Evolutionary conservation across 345 rosid genomes (phyloP).

Genomic region (Pelargonium nanum): DNA sequence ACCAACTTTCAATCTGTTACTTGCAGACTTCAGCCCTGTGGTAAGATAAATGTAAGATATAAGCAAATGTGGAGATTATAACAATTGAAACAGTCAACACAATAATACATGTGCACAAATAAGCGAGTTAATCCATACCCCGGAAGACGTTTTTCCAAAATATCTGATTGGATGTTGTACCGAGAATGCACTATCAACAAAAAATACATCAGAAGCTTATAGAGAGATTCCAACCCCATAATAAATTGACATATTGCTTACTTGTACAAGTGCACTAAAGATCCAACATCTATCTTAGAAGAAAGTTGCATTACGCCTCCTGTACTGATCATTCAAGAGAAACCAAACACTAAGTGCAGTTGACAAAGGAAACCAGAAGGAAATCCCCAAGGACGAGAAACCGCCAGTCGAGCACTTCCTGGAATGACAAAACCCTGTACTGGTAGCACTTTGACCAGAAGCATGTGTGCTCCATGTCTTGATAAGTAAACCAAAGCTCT

Average conservation of each 20-base stretch:
- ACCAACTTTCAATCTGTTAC: constrained; percentile 19
- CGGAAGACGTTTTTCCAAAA: constrained; percentile 20
- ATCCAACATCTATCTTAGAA: constrained; percentile 47
- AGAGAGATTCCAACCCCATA: background rate
- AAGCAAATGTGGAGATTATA: background rate
- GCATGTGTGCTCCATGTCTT: constrained; percentile 66
- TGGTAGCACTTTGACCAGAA: constrained; percentile 52
- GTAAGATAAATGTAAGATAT: background rate
- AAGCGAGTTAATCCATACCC: no score
- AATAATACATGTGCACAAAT: background rate
- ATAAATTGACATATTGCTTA: constrained; percentile 9
- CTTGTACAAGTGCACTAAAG: constrained; percentile 34
- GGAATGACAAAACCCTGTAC: constrained; percentile 51
- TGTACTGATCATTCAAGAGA: constrained; percentile 27
- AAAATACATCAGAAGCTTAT: background rate
- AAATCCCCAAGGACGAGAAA: constrained; percentile 56
- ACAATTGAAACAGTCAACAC: background rate
- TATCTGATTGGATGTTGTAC: constrained; percentile 22
- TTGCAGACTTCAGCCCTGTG: constrained; percentile 39
- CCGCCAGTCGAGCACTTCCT: constrained; percentile 90
- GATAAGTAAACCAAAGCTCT: constrained; percentile 20
- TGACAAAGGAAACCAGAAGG: constrained; percentile 69
- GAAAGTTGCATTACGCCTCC: constrained; percentile 51
- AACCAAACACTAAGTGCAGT: constrained; percentile 67
- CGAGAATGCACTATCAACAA: constrained; percentile 1